Base-by-base conservation (phyloP, 768 basidiomycete species). In the Boletus pseudopeckii region DNA sequence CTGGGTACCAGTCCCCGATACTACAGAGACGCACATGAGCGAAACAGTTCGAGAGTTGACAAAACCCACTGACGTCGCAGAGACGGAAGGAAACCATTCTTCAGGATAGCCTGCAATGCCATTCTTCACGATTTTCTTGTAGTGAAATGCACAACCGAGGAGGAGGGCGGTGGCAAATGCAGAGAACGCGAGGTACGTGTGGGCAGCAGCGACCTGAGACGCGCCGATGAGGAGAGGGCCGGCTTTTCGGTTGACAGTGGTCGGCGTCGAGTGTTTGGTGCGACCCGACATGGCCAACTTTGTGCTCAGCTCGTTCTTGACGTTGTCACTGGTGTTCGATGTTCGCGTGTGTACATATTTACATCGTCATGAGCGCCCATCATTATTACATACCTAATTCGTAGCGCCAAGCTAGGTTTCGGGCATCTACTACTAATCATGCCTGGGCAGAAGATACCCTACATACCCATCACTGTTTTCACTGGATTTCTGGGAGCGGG, bases 41-140 rank as follows among this genome's bases (percentile, higher is more conserved):
- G 5, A 48, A n/a, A 46, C 9, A 10, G 22, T 26, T 24, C 38
- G 8, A 30, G 24, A 41, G n/a, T 2, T 9, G 11, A 49, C 4
- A 9, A 22, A 37, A 17, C 1, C 2, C 26, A 75, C 85, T 56
- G 65, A 88, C 85, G 89, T 87, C 13, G 88, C 85, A 37, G 89
- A 90, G 9, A 96, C 93, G 5, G 90, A 92, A 7, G 93, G 93
- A 58, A 90, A 90, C 88, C 88, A 94, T 65, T 96, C 92, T 45
- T 91, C 73, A 0, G 92, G 92, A 63, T 87, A 95, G 14, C 79
- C 84, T 45, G 88, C 87, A 11, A 94, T 80, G 14, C 77, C 81
- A 64, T 96, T 96, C 74, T 88, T 90, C 36, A 92, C 90, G 28
- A 96, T 83, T 65, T 87, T 86, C 59, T 81, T 80, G 74, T 87